Conservation (phyloP, 2,329 filamentous ascomycete species). For the Cadophora malorum region DNA sequence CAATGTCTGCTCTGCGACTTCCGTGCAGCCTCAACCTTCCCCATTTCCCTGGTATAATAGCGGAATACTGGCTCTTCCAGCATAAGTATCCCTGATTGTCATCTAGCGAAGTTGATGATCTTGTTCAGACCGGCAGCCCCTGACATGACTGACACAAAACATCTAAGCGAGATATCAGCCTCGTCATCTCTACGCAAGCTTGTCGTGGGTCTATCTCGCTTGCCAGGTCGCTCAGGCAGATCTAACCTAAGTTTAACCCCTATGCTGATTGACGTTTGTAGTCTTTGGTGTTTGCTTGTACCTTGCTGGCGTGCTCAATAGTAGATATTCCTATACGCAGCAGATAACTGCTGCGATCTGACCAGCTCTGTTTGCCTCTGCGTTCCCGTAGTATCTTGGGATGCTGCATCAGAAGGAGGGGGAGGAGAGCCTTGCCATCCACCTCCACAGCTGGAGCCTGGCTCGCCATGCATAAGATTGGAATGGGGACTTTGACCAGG, state of each 20-base stretch:
- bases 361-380: neutral
- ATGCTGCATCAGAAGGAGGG: neutral
- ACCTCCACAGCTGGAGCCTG: neutral
- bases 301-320: neutral
- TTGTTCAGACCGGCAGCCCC: neutral
- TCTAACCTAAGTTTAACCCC: neutral
- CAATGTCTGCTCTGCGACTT: neutral
- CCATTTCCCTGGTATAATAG: no score
- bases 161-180: conserved; percentile 1
- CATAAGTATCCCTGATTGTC: neutral
- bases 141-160: neutral
- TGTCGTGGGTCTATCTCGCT: neutral
- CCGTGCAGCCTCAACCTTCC: neutral
- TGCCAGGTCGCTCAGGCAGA: neutral
- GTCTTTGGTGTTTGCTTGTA: no score
- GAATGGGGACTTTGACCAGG: neutral
- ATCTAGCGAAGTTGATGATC: neutral
- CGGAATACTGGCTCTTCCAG: neutral
- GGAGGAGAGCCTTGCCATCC: neutral
- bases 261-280: neutral
- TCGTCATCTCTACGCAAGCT: neutral
- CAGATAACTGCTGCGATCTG: conserved; percentile 16
- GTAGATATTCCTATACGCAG: conserved; percentile 15
- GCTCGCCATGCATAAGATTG: neutral
- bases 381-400: neutral